Percentiles rank a stretch among this genome's conserved stretches.
These are phyloP conservation scores for Paecilomyces variotii DNA, from an alignment of 2,329 filamentous ascomycete genomes.

Conservation along the genomic window DNA sequence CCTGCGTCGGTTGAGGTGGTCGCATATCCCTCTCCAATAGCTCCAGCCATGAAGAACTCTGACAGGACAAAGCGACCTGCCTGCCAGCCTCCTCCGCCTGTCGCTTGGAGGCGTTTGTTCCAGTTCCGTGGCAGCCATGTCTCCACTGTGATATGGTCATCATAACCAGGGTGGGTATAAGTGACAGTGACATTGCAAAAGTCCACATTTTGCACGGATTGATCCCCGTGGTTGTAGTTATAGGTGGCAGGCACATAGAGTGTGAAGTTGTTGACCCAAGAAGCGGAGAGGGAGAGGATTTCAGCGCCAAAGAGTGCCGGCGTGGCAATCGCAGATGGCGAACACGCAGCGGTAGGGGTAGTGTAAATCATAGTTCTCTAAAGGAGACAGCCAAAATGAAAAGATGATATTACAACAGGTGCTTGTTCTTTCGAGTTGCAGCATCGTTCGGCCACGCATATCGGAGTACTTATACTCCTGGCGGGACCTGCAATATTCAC, in stretches of 20 bases:
- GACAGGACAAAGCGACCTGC: constrained; percentile 8
- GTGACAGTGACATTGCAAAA: constrained; percentile 34
- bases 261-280: constrained; percentile 10
- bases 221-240: constrained; percentile 6
- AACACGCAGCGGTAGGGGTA: background rate
- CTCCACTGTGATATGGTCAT: constrained; percentile 25
- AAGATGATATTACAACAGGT: too few relatives aligned
- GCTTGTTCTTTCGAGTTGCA: too few relatives aligned
- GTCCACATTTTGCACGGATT: constrained; percentile 2
- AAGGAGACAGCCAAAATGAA: too few relatives aligned
- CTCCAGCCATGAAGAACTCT: constrained; percentile 7
- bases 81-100: constrained; percentile 32
- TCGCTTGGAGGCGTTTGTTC: constrained; percentile 30
- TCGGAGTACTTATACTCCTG: too few relatives aligned
- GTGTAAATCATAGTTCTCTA: too few relatives aligned
- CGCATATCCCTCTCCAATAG: constrained; percentile 5
- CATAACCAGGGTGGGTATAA: constrained; percentile 30
- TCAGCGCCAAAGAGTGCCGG: constrained; percentile 11
- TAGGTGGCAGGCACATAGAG: background rate
- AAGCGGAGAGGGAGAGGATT: constrained; percentile 10
- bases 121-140: constrained; percentile 27
- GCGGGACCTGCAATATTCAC: too few relatives aligned
- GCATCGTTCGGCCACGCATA: too few relatives aligned
- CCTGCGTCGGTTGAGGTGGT: constrained; percentile 8
- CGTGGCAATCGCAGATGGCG: constrained; percentile 4